phyloP scores from a whole-genome alignment of 345 rosid species.

The Gynandropsis gynandra region DNA sequence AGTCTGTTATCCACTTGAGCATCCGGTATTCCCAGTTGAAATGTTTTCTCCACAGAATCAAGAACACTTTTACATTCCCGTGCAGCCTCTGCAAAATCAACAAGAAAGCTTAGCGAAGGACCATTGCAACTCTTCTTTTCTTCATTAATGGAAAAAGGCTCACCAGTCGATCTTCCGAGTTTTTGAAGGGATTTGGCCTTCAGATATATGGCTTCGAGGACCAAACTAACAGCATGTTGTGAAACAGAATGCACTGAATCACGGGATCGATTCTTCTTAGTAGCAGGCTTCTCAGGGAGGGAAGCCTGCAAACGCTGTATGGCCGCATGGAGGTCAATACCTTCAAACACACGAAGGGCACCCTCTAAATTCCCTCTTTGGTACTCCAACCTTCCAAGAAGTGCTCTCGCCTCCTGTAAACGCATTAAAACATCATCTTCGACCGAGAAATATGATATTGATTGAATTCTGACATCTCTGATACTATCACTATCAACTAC shows the following conservation, averaged over 20 bases:
- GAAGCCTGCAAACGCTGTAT: conserved; percentile 62
- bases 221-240: conserved; percentile 76
- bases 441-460: not conserved
- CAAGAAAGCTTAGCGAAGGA: not conserved
- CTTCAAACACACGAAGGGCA: conserved; percentile 87
- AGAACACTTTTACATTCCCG: conserved; percentile 74
- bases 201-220: conserved; percentile 83
- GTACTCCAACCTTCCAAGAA: conserved; percentile 87
- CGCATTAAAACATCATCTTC: not conserved
- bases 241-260: conserved; percentile 44
- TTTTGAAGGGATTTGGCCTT: conserved; percentile 93
- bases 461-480: not conserved
- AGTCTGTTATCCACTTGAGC: conserved; percentile 65
- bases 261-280: conserved; percentile 48
- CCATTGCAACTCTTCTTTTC: not conserved
- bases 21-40: conserved; percentile 74
- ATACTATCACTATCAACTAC: too few relatives aligned
- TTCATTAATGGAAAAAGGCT: not conserved
- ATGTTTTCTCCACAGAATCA: conserved; percentile 80
- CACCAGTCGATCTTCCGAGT: conserved; percentile 72
- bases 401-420: conserved; percentile 87
- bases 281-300: conserved; percentile 39
- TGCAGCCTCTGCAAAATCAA: conserved; percentile 67
- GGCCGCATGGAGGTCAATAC: conserved; percentile 90
- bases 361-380: conserved; percentile 93